These are phyloP conservation scores for Backusella sp. DNA, from an alignment of 192 early-diverging fungal genomes.

Conservation along the genomic window DNA sequence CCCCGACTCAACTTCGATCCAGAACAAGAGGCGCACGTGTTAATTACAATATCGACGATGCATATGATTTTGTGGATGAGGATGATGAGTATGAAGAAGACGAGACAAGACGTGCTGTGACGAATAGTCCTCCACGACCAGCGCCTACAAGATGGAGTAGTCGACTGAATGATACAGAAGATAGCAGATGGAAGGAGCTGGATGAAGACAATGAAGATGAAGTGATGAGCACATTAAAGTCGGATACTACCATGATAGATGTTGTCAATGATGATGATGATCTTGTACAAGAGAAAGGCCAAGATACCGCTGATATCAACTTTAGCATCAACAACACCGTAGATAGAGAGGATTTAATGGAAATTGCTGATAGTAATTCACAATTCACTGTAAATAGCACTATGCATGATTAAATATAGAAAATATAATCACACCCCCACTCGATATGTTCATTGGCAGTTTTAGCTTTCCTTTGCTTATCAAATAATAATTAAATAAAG, in stretches of 20 bases:
- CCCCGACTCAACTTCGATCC: constrained; percentile 10
- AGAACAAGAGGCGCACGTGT: constrained; percentile 13
- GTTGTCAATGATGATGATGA: neutral
- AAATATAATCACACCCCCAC: too few relatives aligned
- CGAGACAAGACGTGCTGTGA: neutral
- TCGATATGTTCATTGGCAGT: too few relatives aligned
- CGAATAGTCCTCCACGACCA: neutral
- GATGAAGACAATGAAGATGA: constrained; percentile 27
- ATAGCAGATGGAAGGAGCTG: constrained; percentile 32
- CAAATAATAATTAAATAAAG: too few relatives aligned
- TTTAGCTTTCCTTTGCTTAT: too few relatives aligned
- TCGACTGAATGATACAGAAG: constrained; percentile 25
- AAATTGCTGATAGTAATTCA: neutral
- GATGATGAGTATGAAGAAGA: constrained; percentile 20
- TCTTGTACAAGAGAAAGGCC: neutral
- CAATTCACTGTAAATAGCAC: neutral
- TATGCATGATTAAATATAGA: neutral
- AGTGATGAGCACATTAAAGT: neutral
- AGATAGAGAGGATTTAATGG: neutral
- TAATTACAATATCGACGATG: constrained; percentile 16
- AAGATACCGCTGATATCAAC: neutral
- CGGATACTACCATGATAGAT: neutral
- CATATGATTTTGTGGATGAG: constrained; percentile 21
- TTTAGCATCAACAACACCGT: neutral
- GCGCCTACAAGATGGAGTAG: constrained; percentile 18